Evolutionary conservation across 2,329 filamentous ascomycete species (phyloP).

Genomic region (Xylaria sp.): DNA sequence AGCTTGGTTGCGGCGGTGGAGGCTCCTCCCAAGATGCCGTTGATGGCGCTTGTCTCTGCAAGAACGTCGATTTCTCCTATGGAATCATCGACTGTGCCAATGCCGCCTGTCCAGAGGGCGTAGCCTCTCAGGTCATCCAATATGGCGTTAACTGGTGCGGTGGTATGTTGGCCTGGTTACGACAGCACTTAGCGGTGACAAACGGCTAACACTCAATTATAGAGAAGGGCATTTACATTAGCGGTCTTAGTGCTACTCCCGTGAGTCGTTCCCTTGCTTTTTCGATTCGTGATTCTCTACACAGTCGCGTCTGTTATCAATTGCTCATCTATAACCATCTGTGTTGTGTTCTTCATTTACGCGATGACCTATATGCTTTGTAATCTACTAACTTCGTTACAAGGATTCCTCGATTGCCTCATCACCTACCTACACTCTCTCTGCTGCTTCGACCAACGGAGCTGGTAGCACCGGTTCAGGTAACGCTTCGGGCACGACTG

Average conservation of each 20-base stretch:
- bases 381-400: constrained; percentile 26
- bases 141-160: constrained; percentile 48
- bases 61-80: constrained; percentile 53
- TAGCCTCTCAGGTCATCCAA: constrained; percentile 42
- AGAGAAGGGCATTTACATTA: constrained; percentile 43
- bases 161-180: constrained; percentile 39
- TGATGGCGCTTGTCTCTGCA: constrained; percentile 56
- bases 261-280: constrained; percentile 23
- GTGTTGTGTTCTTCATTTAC: neutral
- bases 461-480: constrained; percentile 23
- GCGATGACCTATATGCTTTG: neutral
- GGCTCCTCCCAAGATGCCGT: constrained; percentile 41
- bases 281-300: neutral
- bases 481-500: constrained; percentile 31
- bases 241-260: constrained; percentile 34
- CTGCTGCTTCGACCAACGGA: constrained; percentile 29
- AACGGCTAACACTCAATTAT: constrained; percentile 21
- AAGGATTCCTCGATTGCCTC: constrained; percentile 27
- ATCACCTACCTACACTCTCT: constrained; percentile 36
- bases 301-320: neutral
- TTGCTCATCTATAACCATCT: neutral
- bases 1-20: constrained; percentile 58
- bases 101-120: constrained; percentile 39
- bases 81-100: constrained; percentile 52
- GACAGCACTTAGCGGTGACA: neutral